Evolutionary conservation across 441 rosid genomes (phyloP).

Genomic region (Lepidium campestre): DNA sequence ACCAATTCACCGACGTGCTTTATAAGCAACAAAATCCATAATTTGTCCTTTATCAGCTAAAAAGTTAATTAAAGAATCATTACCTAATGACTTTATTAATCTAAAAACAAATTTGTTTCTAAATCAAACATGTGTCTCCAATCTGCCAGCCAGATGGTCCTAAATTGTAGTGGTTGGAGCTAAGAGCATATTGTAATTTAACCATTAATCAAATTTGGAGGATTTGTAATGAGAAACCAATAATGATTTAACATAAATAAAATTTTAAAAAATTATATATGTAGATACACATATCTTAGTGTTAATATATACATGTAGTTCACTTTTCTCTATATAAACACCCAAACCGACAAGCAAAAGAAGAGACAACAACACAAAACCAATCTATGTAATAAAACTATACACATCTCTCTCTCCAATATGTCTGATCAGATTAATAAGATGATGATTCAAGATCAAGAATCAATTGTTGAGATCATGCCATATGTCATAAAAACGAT

Average conservation of each 20-base stretch:
- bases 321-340: conserved; percentile 8
- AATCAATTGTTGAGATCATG: conserved; percentile 21
- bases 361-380: neutral
- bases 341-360: neutral
- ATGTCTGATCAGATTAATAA: conserved; percentile 5
- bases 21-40: neutral
- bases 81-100: neutral
- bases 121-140: neutral
- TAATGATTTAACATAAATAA: neutral
- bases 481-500: conserved; percentile 49
- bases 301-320: neutral
- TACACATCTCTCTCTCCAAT: conserved; percentile 12
- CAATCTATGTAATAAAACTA: conserved; percentile 3
- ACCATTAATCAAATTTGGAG: neutral
- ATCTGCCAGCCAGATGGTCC: conserved; percentile 16
- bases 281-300: neutral
- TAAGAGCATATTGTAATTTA: neutral
- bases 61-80: neutral
- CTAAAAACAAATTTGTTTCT: too few species aligned
- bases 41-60: neutral
- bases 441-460: conserved; percentile 14
- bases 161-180: conserved; percentile 11
- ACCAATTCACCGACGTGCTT: conserved; percentile 2
- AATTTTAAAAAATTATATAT: neutral
- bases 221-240: neutral